Percentiles rank a stretch among this genome's conserved stretches.
phyloP scores from a whole-genome alignment of 2,329 filamentous ascomycete genomes.

The Tolypocladium paradoxum region DNA sequence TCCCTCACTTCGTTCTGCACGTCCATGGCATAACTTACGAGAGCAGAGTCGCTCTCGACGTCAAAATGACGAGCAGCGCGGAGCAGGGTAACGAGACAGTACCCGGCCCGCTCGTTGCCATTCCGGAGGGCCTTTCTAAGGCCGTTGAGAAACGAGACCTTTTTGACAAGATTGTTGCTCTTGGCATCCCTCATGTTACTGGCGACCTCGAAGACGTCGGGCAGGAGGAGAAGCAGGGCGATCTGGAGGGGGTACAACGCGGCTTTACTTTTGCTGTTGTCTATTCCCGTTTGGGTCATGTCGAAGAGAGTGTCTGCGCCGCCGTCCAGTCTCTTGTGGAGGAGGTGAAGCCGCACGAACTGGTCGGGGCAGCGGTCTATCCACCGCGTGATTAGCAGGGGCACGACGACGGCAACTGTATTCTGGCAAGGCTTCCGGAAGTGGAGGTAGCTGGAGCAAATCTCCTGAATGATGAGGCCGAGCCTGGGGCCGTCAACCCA shows the following conservation, averaged over 20 bases:
- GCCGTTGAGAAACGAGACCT: constrained; percentile 53
- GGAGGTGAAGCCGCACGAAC: constrained; percentile 52
- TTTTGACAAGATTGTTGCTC: constrained; percentile 51
- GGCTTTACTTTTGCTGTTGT: constrained; percentile 43
- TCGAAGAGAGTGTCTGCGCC: constrained; percentile 59
- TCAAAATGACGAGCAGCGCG: constrained; percentile 55
- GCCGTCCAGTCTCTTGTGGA: constrained; percentile 51
- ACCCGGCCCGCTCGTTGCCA: constrained; percentile 56
- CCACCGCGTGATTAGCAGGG: constrained; percentile 54
- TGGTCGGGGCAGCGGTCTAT: constrained; percentile 54
- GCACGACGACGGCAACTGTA: constrained; percentile 50
- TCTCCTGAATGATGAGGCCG: constrained; percentile 50
- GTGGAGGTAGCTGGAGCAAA: constrained; percentile 57
- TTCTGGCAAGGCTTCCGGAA: constrained; percentile 55
- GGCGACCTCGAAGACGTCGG: constrained; percentile 60
- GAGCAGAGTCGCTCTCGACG: constrained; percentile 49
- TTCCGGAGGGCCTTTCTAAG: constrained; percentile 53
- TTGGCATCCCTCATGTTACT: constrained; percentile 56
- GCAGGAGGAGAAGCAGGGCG: constrained; percentile 50
- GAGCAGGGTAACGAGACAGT: constrained; percentile 52
- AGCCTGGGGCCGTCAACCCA: constrained; percentile 55
- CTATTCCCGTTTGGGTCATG: constrained; percentile 52
- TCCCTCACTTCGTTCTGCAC: constrained; percentile 59
- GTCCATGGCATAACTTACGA: constrained; percentile 58
- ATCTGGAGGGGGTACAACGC: constrained; percentile 53